Evolutionary conservation across 805 yeast species (phyloP).

Genomic region (Candida endomychidarum): DNA sequence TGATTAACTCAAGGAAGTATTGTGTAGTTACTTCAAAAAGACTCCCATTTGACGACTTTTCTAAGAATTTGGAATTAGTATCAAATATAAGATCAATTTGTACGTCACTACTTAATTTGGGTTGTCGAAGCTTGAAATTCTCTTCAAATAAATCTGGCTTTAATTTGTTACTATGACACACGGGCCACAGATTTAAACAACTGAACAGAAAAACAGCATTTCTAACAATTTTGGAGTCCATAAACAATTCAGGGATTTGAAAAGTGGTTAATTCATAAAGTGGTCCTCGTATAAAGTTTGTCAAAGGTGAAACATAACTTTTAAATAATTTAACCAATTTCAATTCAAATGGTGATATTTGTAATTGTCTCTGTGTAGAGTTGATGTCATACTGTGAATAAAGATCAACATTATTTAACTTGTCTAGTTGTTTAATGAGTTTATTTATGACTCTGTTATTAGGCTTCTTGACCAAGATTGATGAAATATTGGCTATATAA

Average conservation of each 20-base stretch:
- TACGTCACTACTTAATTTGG: neutral
- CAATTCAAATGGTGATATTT: constrained; percentile 9
- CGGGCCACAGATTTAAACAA: constrained; percentile 11
- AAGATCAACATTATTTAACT: neutral
- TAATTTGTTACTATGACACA: constrained; percentile 2
- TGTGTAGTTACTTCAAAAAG: constrained; percentile 3
- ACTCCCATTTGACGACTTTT: neutral
- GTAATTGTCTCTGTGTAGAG: constrained; percentile 1
- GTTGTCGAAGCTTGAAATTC: neutral
- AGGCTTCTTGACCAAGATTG: neutral
- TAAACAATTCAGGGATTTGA: constrained; percentile 7
- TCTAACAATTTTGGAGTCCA: constrained; percentile 6
- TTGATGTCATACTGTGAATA: constrained; percentile 2
- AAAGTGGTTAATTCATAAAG: constrained; percentile 2
- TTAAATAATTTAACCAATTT: constrained; percentile 9
- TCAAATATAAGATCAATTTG: neutral
- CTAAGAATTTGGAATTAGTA: constrained; percentile 5
- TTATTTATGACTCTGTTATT: constrained; percentile 5
- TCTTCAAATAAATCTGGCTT: neutral
- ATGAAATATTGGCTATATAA: neutral
- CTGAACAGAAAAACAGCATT: constrained; percentile 11
- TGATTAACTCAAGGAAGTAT: constrained; percentile 6
- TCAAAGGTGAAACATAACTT: constrained; percentile 4
- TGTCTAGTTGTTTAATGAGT: constrained; percentile 5
- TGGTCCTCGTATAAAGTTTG: constrained; percentile 4